A percentile compares a stretch with the other conserved stretches of the same genome.
phyloP scores from a whole-genome alignment of 768 basidiomycete genomes.

The Macrocybe gigantea region DNA sequence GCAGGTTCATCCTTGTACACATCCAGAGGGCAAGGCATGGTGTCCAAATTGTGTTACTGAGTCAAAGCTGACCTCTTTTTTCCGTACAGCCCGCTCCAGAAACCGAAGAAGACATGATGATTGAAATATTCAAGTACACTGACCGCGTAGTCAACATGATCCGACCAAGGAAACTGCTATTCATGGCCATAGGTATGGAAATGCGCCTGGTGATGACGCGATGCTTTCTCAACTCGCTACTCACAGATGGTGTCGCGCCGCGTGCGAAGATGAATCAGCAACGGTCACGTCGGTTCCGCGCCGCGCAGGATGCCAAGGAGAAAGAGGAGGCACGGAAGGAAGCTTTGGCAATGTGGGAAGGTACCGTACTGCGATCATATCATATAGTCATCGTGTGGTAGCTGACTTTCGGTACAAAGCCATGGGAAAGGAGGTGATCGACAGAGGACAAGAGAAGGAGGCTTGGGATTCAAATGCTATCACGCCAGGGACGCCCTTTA shows the following conservation, averaged over 20 bases:
- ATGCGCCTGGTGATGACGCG: background rate
- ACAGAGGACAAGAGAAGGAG: slow-evolving; percentile 79
- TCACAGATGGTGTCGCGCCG: slow-evolving; percentile 89
- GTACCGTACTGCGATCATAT: slow-evolving; percentile 29
- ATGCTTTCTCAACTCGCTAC: slow-evolving; percentile 1
- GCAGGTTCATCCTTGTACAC: slow-evolving; percentile 97
- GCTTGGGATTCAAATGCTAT: slow-evolving; percentile 99
- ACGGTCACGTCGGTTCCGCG: slow-evolving; percentile 91
- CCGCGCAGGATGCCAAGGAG: slow-evolving; percentile 91
- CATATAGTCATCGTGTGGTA: background rate
- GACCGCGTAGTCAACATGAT: slow-evolving; percentile 97
- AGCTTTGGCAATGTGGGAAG: slow-evolving; percentile 81
- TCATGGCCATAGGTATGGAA: slow-evolving; percentile 93
- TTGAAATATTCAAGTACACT: slow-evolving; percentile 94
- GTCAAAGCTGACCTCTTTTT: slow-evolving; percentile 1
- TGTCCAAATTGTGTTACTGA: background rate
- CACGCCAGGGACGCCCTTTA: slow-evolving; percentile 98
- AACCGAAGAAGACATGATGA: slow-evolving; percentile 99
- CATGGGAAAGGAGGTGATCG: slow-evolving; percentile 86
- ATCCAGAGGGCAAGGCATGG: slow-evolving; percentile 90
- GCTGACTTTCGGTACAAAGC: slow-evolving; percentile 34
- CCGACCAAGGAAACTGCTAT: slow-evolving; percentile 87
- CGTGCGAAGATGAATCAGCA: slow-evolving; percentile 99
- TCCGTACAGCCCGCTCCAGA: slow-evolving; percentile 78
- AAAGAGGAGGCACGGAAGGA: slow-evolving; percentile 86